Conservation (phyloP, 2,329 filamentous ascomycete genomes). For the Penicillium aurantiogriseum region DNA sequence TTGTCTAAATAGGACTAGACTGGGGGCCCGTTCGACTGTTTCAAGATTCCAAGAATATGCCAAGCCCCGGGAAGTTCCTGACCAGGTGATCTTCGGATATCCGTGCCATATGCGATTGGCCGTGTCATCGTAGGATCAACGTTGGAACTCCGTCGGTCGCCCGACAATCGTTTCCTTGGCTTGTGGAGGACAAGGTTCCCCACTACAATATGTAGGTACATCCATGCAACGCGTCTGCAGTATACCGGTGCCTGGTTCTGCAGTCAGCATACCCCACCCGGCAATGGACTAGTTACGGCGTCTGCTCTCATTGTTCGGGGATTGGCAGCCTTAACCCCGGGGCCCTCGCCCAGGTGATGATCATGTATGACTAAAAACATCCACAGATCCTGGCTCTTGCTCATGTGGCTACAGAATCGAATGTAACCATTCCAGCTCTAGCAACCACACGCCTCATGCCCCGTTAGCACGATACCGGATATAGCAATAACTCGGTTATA, state of each 20-base stretch:
- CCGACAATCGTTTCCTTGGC: not conserved
- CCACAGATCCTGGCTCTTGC: not conserved
- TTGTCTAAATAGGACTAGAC: not conserved
- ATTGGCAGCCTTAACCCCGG: too few species aligned
- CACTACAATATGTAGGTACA: too few species aligned
- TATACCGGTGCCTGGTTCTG: not conserved
- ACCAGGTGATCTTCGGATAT: not conserved
- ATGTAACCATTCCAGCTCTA: not conserved
- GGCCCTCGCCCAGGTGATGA: too few species aligned
- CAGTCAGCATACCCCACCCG: not conserved
- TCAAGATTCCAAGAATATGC: not conserved
- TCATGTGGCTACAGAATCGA: not conserved
- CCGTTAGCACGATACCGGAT: too few species aligned
- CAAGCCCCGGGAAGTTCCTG: not conserved
- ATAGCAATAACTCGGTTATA: too few species aligned
- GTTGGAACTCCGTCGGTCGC: not conserved
- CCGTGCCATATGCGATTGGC: not conserved
- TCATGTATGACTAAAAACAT: not conserved
- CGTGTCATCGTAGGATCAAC: not conserved
- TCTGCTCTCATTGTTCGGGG: too few species aligned
- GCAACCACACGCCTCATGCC: too few species aligned
- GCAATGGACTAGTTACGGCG: not conserved
- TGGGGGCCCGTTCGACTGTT: not conserved
- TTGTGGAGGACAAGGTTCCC: too few species aligned
- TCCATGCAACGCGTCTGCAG: not conserved